phyloP scores from a whole-genome alignment of 805 yeast genomes.

The Lipomyces starkeyi region DNA sequence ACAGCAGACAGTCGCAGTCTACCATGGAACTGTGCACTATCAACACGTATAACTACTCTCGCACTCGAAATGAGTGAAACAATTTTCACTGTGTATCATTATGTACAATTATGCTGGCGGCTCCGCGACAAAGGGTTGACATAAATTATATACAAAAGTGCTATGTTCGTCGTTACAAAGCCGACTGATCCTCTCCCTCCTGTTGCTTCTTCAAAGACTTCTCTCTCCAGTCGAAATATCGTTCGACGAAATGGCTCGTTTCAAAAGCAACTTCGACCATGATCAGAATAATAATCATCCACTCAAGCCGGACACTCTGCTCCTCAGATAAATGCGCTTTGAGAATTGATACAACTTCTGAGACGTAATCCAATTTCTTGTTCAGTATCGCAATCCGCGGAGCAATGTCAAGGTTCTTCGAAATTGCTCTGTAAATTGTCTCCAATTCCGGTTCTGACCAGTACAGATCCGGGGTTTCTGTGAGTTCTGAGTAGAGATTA shows the following conservation, averaged over 20 bases:
- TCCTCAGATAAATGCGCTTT: constrained; percentile 76
- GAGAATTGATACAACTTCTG: constrained; percentile 83
- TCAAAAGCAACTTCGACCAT: constrained; percentile 87
- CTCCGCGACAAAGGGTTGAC: neutral
- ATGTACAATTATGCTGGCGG: neutral
- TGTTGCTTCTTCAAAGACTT: neutral
- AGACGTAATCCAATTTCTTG: constrained; percentile 85
- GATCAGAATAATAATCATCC: constrained; percentile 85
- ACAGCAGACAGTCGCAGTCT: too few species aligned
- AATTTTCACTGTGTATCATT: neutral
- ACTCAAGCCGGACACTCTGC: constrained; percentile 77
- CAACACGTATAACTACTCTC: too few species aligned
- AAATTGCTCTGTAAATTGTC: constrained; percentile 70
- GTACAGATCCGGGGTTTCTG: constrained; percentile 90
- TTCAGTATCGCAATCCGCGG: constrained; percentile 81
- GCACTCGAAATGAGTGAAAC: too few species aligned
- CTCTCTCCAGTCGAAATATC: constrained; percentile 14
- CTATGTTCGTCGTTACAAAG: neutral
- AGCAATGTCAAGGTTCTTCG: constrained; percentile 72
- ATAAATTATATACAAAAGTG: neutral
- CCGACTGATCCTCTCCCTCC: neutral
- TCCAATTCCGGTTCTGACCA: constrained; percentile 93
- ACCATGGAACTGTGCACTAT: too few species aligned
- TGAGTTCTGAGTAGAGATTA: constrained; percentile 83
- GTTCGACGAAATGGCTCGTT: constrained; percentile 71